These are phyloP conservation scores for Medicago arabica DNA, from an alignment of 306 rosid species.

Conservation along the genomic window DNA sequence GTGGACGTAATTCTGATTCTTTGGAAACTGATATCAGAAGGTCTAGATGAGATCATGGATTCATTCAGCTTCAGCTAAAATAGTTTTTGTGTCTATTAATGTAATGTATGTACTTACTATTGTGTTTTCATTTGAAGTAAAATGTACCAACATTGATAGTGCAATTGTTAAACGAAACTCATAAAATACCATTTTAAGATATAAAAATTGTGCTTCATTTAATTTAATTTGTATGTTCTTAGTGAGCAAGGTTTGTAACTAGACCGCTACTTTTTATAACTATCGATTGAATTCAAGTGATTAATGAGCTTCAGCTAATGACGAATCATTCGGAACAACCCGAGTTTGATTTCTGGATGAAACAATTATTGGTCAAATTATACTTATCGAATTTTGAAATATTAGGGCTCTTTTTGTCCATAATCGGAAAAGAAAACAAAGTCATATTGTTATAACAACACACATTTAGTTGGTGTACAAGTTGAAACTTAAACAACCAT, in stretches of 20 bases:
- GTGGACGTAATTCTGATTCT: conserved; percentile 45
- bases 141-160: not conserved
- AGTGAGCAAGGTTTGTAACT: no score
- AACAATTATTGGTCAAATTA: no score
- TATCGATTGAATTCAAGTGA: no score
- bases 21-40: conserved; percentile 46
- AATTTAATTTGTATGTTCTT: not conserved
- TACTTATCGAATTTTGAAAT: no score
- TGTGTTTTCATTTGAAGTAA: not conserved
- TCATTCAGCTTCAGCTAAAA: not conserved
- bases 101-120: not conserved
- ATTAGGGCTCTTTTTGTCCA: no score
- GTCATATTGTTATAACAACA: no score
- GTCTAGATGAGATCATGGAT: conserved; percentile 40
- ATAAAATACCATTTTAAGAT: not conserved
- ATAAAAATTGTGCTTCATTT: not conserved
- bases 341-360: no score
- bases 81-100: not conserved
- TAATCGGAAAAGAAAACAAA: no score
- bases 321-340: no score
- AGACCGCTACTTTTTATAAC: no score
- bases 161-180: not conserved
- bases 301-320: no score
- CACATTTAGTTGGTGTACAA: not conserved
- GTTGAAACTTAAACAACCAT: no score